These are phyloP conservation scores for Starmera caribaea DNA, from an alignment of 805 yeast genomes.

Conservation along the genomic window DNA sequence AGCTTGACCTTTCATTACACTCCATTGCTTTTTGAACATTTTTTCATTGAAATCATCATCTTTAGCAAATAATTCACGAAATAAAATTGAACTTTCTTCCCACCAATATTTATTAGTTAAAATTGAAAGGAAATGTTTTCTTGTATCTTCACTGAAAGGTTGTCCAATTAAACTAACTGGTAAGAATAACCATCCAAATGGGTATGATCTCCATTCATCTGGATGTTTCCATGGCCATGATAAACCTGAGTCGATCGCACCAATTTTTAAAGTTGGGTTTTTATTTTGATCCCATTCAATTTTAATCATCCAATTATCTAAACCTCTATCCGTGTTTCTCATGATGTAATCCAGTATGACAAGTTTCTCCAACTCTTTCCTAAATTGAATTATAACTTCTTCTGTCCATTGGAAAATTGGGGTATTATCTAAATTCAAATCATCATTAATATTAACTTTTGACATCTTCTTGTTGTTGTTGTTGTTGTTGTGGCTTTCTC, in stretches of 20 bases:
- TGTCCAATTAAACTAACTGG: constrained; percentile 57
- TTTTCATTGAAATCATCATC: constrained; percentile 57
- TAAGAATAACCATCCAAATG: constrained; percentile 68
- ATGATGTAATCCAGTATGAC: constrained; percentile 64
- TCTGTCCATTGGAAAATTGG: constrained; percentile 44
- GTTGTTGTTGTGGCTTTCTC: constrained; percentile 2
- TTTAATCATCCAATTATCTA: constrained; percentile 72
- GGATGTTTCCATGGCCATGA: constrained; percentile 80
- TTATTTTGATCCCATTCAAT: constrained; percentile 31
- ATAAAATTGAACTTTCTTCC: constrained; percentile 43
- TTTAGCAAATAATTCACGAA: constrained; percentile 38
- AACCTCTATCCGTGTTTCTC: constrained; percentile 66
- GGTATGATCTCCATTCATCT: constrained; percentile 72
- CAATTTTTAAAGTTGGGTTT: constrained; percentile 39
- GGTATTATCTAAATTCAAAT: constrained; percentile 3
- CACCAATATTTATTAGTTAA: constrained; percentile 61
- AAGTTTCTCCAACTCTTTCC: constrained; percentile 55
- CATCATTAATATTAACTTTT: not conserved
- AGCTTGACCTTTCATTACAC: constrained; percentile 70
- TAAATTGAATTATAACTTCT: constrained; percentile 36
- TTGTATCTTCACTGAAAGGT: constrained; percentile 49
- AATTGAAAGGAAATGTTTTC: constrained; percentile 46
- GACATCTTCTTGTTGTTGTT: not conserved
- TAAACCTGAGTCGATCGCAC: constrained; percentile 70
- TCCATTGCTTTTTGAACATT: constrained; percentile 60